Conservation (phyloP, 495 filamentous ascomycete genomes). For the Cryomyces minteri region DNA sequence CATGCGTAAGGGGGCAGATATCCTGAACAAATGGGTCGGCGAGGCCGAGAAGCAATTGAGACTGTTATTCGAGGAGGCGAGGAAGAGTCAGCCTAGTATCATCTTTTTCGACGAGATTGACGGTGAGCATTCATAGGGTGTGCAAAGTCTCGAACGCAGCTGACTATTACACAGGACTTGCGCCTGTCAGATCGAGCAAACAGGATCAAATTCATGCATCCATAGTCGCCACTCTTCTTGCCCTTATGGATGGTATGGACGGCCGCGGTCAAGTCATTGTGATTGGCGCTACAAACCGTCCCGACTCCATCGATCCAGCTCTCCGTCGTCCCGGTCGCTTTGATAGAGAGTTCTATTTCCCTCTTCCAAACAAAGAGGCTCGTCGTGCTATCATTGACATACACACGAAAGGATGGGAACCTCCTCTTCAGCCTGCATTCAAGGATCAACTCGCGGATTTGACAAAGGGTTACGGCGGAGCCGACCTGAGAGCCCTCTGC, state of each 20-base stretch:
- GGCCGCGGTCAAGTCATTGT: conserved; percentile 95
- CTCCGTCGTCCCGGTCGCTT: conserved; percentile 87
- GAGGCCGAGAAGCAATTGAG: conserved; percentile 91
- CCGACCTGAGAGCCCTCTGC: conserved; percentile 81
- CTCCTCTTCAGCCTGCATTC: conserved; percentile 50
- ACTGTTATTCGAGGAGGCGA: conserved; percentile 85
- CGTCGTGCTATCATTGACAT: conserved; percentile 81
- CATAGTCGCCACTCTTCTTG: conserved; percentile 86
- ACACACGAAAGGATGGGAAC: conserved; percentile 86
- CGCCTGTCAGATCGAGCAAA: conserved; percentile 88
- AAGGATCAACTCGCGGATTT: conserved; percentile 68
- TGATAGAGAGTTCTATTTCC: conserved; percentile 95
- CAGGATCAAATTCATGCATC: conserved; percentile 98
- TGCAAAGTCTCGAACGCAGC: conserved; percentile 1
- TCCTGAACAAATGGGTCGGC: conserved; percentile 95
- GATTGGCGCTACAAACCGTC: conserved; percentile 93
- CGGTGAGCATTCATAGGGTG: conserved; percentile 27
- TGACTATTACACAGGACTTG: conserved; percentile 36
- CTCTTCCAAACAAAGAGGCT: conserved; percentile 62
- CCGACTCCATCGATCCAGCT: conserved; percentile 91
- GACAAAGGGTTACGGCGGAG: conserved; percentile 93
- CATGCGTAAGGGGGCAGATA: conserved; percentile 97
- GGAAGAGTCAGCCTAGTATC: conserved; percentile 89
- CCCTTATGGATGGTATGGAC: conserved; percentile 99
- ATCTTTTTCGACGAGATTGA: conserved; percentile 99